A percentile compares a stretch with the other conserved stretches of the same genome.
Evolutionary conservation across 2,329 filamentous ascomycete species (phyloP).

Genomic region (Aspergillus tamarii): DNA sequence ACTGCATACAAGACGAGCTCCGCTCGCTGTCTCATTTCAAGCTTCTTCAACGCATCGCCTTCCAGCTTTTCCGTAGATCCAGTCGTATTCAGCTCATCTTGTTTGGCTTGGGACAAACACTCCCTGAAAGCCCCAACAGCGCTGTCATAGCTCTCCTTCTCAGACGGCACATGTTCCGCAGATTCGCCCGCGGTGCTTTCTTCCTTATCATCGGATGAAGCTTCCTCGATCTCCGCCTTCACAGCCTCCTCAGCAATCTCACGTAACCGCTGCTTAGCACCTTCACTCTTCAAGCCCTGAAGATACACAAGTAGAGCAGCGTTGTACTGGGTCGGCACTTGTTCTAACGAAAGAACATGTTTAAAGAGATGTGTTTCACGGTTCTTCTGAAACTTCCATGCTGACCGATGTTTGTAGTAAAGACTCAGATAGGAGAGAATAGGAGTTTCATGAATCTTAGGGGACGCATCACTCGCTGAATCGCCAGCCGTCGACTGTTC

Average conservation of each 20-base stretch:
- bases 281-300: slow-evolving; percentile 74
- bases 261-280: slow-evolving; percentile 66
- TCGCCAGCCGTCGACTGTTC: slow-evolving; percentile 24
- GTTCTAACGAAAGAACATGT: slow-evolving; percentile 72
- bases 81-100: slow-evolving; percentile 27
- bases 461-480: slow-evolving; percentile 1
- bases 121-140: slow-evolving; percentile 55
- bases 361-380: slow-evolving; percentile 84
- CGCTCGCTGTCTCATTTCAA: slow-evolving; percentile 41
- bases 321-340: slow-evolving; percentile 71
- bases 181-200: slow-evolving; percentile 21
- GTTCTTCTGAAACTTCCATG: slow-evolving; percentile 97
- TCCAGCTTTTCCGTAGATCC: slow-evolving; percentile 28
- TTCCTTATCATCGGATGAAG: slow-evolving; percentile 19
- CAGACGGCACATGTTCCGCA: slow-evolving; percentile 15
- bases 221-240: slow-evolving; percentile 39
- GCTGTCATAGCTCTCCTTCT: slow-evolving; percentile 46
- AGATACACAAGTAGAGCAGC: slow-evolving; percentile 76
- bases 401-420: slow-evolving; percentile 69
- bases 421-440: slow-evolving; percentile 76
- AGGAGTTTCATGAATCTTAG: slow-evolving; percentile 45
- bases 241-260: slow-evolving; percentile 67
- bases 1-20: slow-evolving; percentile 43
- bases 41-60: slow-evolving; percentile 29
- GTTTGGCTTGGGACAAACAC: slow-evolving; percentile 28